phyloP scores from a whole-genome alignment of 306 rosid species.

The Arachis stenosperma region DNA sequence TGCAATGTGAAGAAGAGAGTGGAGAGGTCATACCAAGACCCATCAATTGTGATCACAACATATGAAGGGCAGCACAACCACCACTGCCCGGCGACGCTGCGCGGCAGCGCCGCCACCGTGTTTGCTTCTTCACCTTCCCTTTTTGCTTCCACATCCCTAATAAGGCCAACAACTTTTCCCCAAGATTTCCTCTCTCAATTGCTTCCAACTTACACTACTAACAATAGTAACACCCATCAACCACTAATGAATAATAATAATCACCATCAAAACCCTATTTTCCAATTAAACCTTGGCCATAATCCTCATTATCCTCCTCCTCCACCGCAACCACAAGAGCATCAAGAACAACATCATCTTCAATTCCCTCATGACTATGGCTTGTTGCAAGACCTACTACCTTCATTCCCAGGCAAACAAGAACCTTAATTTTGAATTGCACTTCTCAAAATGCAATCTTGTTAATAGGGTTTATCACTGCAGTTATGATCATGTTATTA shows the following conservation, averaged over 20 bases:
- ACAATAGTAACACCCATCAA: background rate
- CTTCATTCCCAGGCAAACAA: slow-evolving; percentile 57
- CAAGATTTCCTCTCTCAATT: slow-evolving; percentile 71
- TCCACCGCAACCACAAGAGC: background rate
- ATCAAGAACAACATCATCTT: slow-evolving; percentile 35
- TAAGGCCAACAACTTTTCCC: slow-evolving; percentile 46
- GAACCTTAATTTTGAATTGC: slow-evolving; percentile 39
- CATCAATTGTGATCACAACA: slow-evolving; percentile 77
- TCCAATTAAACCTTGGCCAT: slow-evolving; percentile 48
- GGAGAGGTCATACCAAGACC: slow-evolving; percentile 82
- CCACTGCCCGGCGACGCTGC: slow-evolving; percentile 77
- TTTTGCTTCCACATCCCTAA: slow-evolving; percentile 46
- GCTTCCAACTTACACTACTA: slow-evolving; percentile 46
- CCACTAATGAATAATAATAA: background rate
- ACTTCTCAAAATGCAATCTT: too few relatives aligned
- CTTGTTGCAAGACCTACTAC: slow-evolving; percentile 70
- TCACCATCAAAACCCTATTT: slow-evolving; percentile 44
- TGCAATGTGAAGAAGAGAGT: slow-evolving; percentile 84
- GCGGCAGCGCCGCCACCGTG: slow-evolving; percentile 66
- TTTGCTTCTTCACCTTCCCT: slow-evolving; percentile 53
- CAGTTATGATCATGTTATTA: too few relatives aligned
- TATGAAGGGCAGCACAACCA: slow-evolving; percentile 93
- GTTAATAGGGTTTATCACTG: too few relatives aligned
- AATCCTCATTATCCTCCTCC: too few relatives aligned
- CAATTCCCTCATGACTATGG: slow-evolving; percentile 57